Evolutionary conservation across 306 rosid species (phyloP).

Genomic region (Fagus crenata): DNA sequence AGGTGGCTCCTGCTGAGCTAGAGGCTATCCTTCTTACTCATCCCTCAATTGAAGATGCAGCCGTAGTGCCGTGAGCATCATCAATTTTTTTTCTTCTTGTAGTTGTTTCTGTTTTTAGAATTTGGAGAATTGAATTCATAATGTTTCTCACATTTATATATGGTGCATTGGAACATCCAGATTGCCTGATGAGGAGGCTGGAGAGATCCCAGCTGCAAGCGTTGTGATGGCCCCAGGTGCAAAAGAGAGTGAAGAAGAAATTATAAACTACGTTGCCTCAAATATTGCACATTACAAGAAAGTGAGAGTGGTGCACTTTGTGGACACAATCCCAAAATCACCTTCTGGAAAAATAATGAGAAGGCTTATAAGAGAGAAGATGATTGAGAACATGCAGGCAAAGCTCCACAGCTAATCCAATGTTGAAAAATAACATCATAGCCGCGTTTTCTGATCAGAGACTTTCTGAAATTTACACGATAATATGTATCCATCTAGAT

Average conservation of each 20-base stretch:
- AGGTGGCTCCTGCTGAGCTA: conserved; percentile 96
- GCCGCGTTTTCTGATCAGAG: not conserved
- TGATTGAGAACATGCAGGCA: conserved; percentile 48
- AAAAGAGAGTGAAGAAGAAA: conserved; percentile 69
- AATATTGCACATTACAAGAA: conserved; percentile 83
- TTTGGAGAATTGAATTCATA: no score
- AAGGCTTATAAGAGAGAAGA: conserved; percentile 62
- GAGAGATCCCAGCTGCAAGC: conserved; percentile 91
- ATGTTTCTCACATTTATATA: not conserved
- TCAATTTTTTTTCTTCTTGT: not conserved
- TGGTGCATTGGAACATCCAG: conserved; percentile 34
- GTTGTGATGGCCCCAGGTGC: conserved; percentile 60
- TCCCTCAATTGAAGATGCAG: conserved; percentile 83
- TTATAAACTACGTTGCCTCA: conserved; percentile 63
- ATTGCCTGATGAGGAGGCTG: conserved; percentile 82
- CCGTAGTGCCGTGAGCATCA: conserved; percentile 81
- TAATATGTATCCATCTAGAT: not conserved
- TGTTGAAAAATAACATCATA: not conserved
- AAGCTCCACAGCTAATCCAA: conserved; percentile 14
- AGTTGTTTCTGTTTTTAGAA: not conserved
- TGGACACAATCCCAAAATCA: conserved; percentile 77
- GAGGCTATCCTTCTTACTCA: conserved; percentile 84
- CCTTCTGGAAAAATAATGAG: conserved; percentile 94
- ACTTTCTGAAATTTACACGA: not conserved
- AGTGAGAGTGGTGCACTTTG: conserved; percentile 73